phyloP scores from a whole-genome alignment of 129 eudicot genomes.

The Chrysanthemum makinoi region DNA sequence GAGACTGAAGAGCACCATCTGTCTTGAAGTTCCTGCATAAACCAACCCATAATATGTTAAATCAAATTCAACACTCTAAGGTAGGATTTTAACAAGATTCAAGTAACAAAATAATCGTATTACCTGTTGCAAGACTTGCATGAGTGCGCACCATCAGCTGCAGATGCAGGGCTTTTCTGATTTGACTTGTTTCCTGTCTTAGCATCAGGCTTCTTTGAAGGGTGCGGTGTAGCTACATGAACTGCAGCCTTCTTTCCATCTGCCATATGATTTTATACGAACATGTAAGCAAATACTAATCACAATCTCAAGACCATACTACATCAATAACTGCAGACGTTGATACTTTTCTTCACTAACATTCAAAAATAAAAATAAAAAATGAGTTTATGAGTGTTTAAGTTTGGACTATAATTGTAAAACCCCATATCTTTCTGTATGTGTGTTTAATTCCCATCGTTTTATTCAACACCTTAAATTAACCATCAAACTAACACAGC shows the following conservation, averaged over 20 bases:
- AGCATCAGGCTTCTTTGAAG: slow-evolving; percentile 55
- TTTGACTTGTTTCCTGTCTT: slow-evolving; percentile 57
- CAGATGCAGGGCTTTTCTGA: slow-evolving; percentile 61
- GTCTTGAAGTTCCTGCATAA: slow-evolving; percentile 62
- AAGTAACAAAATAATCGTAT: too few relatives aligned
- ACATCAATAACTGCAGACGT: not conserved
- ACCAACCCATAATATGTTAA: not conserved
- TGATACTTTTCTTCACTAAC: not conserved
- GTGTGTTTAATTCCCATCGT: too few relatives aligned
- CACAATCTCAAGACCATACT: not conserved
- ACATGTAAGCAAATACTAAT: not conserved
- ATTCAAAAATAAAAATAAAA: too few relatives aligned
- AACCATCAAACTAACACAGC: too few relatives aligned
- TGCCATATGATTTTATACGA: not conserved
- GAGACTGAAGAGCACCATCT: slow-evolving; percentile 65
- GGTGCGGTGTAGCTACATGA: slow-evolving; percentile 81
- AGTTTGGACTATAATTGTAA: too few relatives aligned
- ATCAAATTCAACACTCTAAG: too few relatives aligned
- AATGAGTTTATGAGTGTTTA: too few relatives aligned
- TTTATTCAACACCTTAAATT: too few relatives aligned
- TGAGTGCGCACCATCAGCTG: slow-evolving; percentile 46
- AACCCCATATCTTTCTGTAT: too few relatives aligned
- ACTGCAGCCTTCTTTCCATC: slow-evolving; percentile 65
- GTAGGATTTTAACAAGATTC: too few relatives aligned
- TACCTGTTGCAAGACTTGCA: slow-evolving; percentile 70